phyloP scores from a whole-genome alignment of 2,329 filamentous ascomycete genomes.

The Ilyonectria mors-panacis region DNA sequence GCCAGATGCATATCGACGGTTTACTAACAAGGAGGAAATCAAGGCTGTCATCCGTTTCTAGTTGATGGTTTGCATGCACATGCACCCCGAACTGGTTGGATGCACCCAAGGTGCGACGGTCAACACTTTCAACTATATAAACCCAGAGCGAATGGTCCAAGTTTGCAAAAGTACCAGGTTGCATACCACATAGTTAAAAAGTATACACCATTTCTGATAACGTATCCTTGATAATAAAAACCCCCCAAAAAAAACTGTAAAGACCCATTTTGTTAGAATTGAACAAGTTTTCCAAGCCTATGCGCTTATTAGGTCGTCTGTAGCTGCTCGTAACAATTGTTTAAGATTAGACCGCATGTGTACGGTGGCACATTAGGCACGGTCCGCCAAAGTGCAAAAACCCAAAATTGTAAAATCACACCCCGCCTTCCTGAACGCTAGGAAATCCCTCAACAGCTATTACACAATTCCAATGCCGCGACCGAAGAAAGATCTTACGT shows the following conservation, averaged over 20 bases:
- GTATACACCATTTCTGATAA: not conserved
- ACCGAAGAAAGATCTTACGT: too few relatives aligned
- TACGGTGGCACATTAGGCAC: too few relatives aligned
- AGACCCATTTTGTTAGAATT: not conserved
- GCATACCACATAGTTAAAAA: not conserved
- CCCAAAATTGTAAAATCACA: too few relatives aligned
- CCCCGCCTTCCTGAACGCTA: too few relatives aligned
- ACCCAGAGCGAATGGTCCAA: not conserved
- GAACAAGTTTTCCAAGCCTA: not conserved
- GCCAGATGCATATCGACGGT: conserved; percentile 4
- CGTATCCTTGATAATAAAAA: not conserved
- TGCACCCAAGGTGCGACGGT: not conserved
- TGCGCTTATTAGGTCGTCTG: not conserved
- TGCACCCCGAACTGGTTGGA: not conserved
- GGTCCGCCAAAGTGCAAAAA: too few relatives aligned
- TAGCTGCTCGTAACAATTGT: too few relatives aligned
- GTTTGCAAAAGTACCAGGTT: not conserved
- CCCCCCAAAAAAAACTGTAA: not conserved
- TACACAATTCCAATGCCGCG: too few relatives aligned
- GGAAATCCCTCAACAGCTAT: too few relatives aligned
- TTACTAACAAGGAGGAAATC: conserved; percentile 1
- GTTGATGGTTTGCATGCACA: not conserved
- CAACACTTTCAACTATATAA: not conserved
- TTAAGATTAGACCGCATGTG: too few relatives aligned
- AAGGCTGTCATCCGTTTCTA: conserved; percentile 11